A percentile compares a stretch with the other conserved stretches of the same genome.
phyloP scores from a whole-genome alignment of 192 early-diverging fungal genomes.

The Jimgerdemannia lactiflua region DNA sequence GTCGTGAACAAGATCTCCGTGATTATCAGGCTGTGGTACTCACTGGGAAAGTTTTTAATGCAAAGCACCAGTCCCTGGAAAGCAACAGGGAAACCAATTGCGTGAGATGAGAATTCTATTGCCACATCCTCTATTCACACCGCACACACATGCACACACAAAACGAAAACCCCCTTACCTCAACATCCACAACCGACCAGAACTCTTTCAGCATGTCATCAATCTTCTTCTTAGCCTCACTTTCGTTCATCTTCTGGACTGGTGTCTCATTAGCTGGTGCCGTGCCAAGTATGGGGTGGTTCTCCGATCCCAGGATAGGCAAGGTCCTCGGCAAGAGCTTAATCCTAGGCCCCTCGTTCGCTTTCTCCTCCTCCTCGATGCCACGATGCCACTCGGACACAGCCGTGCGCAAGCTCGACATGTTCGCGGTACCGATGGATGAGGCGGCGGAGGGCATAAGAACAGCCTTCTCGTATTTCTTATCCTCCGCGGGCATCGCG shows the following conservation, averaged over 20 bases:
- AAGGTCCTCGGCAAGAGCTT: background rate
- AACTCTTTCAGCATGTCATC: slow-evolving; percentile 1
- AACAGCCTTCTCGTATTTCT: background rate
- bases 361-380: background rate
- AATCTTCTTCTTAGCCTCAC: background rate
- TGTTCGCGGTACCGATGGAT: slow-evolving; percentile 5
- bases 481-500: background rate
- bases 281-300: background rate
- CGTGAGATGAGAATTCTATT: too few species aligned
- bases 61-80: too few species aligned
- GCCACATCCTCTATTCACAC: too few species aligned
- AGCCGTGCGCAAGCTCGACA: background rate
- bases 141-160: too few species aligned
- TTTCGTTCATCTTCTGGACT: too few species aligned
- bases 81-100: too few species aligned
- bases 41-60: too few species aligned
- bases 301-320: background rate
- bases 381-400: background rate
- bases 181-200: background rate
- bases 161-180: background rate
- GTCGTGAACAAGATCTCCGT: too few species aligned
- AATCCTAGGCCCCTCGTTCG: background rate
- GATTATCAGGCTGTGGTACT: too few species aligned
- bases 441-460: background rate
- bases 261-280: background rate